Percentiles rank a stretch among this genome's conserved stretches.
phyloP scores from a whole-genome alignment of 2,329 filamentous ascomycete genomes.

The Cercospora sojina region DNA sequence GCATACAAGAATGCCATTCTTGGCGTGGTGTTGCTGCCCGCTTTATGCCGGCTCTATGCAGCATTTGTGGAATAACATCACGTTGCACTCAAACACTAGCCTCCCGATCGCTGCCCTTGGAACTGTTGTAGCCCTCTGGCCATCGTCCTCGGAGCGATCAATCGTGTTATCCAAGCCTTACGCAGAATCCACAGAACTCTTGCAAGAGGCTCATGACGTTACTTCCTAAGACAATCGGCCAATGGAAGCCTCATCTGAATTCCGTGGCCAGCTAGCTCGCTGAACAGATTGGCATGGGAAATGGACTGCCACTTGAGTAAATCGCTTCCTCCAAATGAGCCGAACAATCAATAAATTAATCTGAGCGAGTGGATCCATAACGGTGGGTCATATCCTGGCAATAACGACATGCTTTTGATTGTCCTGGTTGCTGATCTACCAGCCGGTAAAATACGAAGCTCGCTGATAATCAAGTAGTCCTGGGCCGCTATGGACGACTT shows the following conservation, averaged over 20 bases:
- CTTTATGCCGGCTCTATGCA: background rate
- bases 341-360: background rate
- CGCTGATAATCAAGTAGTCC: slow-evolving; percentile 20
- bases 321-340: too few relatives aligned
- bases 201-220: background rate
- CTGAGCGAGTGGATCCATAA: background rate
- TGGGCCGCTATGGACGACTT: slow-evolving; percentile 18
- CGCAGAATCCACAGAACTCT: background rate
- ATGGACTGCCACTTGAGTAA: background rate
- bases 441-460: background rate
- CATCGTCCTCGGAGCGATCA: background rate
- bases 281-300: background rate
- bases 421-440: background rate
- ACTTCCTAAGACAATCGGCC: background rate
- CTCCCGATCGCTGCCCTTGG: background rate
- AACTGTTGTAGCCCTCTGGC: background rate
- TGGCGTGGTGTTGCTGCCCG: background rate
- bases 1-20: background rate
- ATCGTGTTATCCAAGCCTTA: background rate
- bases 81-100: background rate
- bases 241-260: background rate
- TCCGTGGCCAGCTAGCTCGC: background rate
- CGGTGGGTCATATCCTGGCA: background rate
- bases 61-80: background rate
- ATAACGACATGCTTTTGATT: background rate